A percentile compares a stretch with the other conserved stretches of the same genome.
phyloP scores from a whole-genome alignment of 306 rosid species.

The Corylus heterophylla region DNA sequence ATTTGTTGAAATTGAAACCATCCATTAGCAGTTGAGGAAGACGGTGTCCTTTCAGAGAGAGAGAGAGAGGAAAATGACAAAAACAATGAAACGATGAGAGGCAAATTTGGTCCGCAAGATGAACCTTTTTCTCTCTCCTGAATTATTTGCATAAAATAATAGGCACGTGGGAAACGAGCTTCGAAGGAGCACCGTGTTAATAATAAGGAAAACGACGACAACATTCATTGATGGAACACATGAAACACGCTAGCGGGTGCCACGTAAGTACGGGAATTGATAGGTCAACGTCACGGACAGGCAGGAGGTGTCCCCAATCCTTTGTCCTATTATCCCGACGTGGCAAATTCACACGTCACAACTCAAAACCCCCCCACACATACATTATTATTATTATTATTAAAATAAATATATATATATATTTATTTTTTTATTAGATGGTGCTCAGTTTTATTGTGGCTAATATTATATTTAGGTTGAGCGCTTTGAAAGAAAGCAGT shows the following conservation, averaged over 20 bases:
- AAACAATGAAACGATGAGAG: background rate
- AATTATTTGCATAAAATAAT: background rate
- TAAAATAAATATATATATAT: too few relatives aligned
- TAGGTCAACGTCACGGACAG: constrained; percentile 34
- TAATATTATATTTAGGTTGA: background rate
- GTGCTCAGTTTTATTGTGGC: background rate
- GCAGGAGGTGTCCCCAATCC: background rate
- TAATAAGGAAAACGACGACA: constrained; percentile 37
- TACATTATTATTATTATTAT: too few relatives aligned
- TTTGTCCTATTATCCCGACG: background rate
- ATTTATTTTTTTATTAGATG: too few relatives aligned
- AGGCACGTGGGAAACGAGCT: constrained; percentile 60
- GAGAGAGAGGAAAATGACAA: too few relatives aligned
- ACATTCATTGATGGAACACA: constrained; percentile 1
- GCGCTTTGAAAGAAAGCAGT: constrained; percentile 25
- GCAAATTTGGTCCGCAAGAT: background rate
- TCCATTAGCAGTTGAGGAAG: too few relatives aligned
- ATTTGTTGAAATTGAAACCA: too few relatives aligned
- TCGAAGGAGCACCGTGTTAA: background rate
- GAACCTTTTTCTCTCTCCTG: background rate
- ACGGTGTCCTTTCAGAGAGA: background rate
- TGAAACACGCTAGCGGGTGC: background rate
- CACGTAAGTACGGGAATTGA: constrained; percentile 39
- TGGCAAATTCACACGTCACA: constrained; percentile 3
- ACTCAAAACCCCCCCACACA: too few relatives aligned